Percentiles rank a stretch among this genome's conserved stretches.
Evolutionary conservation across 306 rosid species (phyloP).

Genomic region (Sicyos baderoa): DNA sequence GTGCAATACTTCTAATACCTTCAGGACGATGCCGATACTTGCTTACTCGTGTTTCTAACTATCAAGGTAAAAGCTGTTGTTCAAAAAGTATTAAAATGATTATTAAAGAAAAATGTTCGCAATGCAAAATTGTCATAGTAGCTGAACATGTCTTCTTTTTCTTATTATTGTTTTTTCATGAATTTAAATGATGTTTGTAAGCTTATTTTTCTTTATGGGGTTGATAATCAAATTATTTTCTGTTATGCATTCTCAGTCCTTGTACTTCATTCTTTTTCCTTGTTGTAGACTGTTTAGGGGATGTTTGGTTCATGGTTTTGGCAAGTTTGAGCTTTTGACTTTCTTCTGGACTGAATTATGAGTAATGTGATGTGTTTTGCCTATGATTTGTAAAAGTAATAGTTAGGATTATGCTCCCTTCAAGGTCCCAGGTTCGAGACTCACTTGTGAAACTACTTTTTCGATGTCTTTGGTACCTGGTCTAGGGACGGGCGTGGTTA

Average conservation of each 20-base stretch:
- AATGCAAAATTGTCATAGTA: conserved; percentile 26
- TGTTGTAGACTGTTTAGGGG: background rate
- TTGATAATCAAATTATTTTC: conserved; percentile 18
- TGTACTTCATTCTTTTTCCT: conserved; percentile 5
- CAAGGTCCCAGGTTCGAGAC: too few relatives aligned
- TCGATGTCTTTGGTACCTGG: too few relatives aligned
- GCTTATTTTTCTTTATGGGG: conserved; percentile 22
- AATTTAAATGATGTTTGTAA: conserved; percentile 38
- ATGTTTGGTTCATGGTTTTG: background rate
- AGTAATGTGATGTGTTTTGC: background rate
- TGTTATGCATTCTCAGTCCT: background rate
- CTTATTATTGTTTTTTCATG: conserved; percentile 31
- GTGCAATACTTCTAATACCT: conserved; percentile 4
- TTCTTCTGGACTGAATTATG: background rate
- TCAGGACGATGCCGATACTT: background rate
- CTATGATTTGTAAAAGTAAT: background rate
- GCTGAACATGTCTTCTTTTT: conserved; percentile 20
- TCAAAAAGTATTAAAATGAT: conserved; percentile 24
- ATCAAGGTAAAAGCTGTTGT: conserved; percentile 29
- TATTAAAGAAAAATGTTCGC: conserved; percentile 27
- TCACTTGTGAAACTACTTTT: too few relatives aligned
- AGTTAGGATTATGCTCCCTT: too few relatives aligned
- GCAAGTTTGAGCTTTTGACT: background rate
- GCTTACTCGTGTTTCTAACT: conserved; percentile 14
- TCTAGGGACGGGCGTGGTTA: too few relatives aligned